These are phyloP conservation scores for Apiospora aurea DNA, from an alignment of 2,329 filamentous ascomycete genomes.

Conservation along the genomic window DNA sequence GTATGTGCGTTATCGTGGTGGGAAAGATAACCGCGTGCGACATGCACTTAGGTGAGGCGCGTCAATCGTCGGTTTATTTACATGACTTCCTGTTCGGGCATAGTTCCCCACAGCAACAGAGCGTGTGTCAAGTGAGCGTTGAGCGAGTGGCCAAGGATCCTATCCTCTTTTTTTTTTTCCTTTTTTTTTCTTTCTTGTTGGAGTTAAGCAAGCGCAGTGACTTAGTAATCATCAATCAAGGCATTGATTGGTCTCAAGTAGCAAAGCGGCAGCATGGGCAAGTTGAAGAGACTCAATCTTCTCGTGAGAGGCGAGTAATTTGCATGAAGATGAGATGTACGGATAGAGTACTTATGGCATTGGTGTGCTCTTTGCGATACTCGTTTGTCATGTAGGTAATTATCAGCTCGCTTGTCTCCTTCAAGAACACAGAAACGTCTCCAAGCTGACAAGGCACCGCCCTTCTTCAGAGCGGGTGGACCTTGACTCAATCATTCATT, in stretches of 20 bases:
- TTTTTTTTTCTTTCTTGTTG: background rate
- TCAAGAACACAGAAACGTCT: background rate
- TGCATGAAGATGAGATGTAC: background rate
- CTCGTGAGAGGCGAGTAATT: background rate
- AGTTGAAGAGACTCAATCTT: background rate
- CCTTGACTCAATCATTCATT: constrained; percentile 9
- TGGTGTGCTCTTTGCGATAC: background rate
- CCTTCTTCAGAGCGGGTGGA: background rate
- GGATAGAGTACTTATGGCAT: too few relatives aligned
- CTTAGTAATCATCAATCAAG: background rate
- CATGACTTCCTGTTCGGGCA: constrained; percentile 25
- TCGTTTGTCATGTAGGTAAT: background rate
- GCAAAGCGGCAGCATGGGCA: too few relatives aligned
- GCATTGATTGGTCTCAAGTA: background rate
- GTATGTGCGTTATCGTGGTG: background rate
- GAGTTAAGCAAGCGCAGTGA: too few relatives aligned
- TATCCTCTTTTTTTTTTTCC: background rate
- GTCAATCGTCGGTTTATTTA: constrained; percentile 26
- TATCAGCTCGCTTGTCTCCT: background rate
- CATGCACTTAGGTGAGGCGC: background rate
- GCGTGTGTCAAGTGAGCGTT: background rate
- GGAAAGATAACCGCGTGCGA: background rate
- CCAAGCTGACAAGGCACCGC: background rate
- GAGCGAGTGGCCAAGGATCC: background rate
- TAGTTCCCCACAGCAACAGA: constrained; percentile 17